These are phyloP conservation scores for Boletus semigastroideus DNA, from an alignment of 1,284 basidiomycete species.

Conservation along the genomic window DNA sequence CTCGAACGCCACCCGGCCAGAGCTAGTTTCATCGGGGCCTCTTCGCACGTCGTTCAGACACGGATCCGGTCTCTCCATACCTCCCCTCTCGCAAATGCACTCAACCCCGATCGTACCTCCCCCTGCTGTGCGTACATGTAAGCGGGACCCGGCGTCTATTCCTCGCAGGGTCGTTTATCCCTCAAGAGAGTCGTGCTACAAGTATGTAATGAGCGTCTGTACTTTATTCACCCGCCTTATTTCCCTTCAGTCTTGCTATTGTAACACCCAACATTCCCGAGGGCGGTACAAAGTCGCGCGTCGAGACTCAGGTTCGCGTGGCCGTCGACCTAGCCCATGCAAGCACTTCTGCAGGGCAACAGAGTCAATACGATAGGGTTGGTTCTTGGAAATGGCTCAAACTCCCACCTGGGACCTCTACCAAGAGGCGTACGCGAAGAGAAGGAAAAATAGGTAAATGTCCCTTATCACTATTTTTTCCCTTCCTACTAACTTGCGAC, in stretches of 20 bases:
- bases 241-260: conserved; percentile 59
- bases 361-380: conserved; percentile 66
- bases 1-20: conserved; percentile 10
- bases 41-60: conserved; percentile 16
- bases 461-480: conserved; percentile 4
- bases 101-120: conserved; percentile 43
- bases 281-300: conserved; percentile 87
- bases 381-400: conserved; percentile 84
- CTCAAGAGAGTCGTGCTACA: conserved; percentile 69
- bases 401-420: conserved; percentile 75
- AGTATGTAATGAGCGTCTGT: conserved; percentile 49
- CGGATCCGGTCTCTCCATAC: conserved; percentile 27
- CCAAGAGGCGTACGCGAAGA: conserved; percentile 81
- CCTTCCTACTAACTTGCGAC: conserved; percentile 24
- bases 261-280: conserved; percentile 84
- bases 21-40: conserved; percentile 7
- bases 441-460: conserved; percentile 78
- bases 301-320: conserved; percentile 90
- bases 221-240: conserved; percentile 20
- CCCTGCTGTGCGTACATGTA: conserved; percentile 54
- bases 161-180: conserved; percentile 64
- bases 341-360: conserved; percentile 57
- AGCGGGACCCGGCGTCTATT: conserved; percentile 46
- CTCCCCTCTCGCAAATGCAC: conserved; percentile 33
- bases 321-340: conserved; percentile 73